Conservation (phyloP, 2,329 filamentous ascomycete genomes). For the Phialemonium atrogriseum region DNA sequence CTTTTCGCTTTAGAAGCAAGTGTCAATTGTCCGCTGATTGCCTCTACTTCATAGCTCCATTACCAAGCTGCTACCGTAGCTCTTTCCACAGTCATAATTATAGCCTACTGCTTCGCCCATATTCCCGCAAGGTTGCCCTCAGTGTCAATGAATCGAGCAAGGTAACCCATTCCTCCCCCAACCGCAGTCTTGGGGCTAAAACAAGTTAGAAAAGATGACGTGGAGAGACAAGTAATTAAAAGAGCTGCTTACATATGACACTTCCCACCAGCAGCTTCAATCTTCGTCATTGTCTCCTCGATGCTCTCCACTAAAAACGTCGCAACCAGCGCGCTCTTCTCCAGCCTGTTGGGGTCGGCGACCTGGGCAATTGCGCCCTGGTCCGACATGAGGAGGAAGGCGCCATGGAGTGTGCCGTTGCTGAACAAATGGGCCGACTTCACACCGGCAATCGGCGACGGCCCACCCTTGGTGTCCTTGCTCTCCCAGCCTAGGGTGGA, state of each 20-base stretch:
- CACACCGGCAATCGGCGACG: conserved; percentile 13
- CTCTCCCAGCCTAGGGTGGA: conserved; percentile 26
- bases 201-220: conserved; percentile 2
- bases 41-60: no score
- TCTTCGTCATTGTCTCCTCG: conserved; percentile 20
- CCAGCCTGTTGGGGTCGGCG: conserved; percentile 17
- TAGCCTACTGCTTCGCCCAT: no score
- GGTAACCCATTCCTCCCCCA: conserved; percentile 23
- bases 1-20: no score
- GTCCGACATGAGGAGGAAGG: conserved; percentile 24
- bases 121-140: conserved; percentile 23
- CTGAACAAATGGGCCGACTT: conserved; percentile 25
- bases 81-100: no score
- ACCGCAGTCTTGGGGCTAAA: conserved; percentile 26
- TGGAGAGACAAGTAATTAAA: neutral
- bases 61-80: no score
- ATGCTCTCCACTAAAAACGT: conserved; percentile 25
- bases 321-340: conserved; percentile 22
- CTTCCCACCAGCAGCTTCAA: conserved; percentile 21
- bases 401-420: conserved; percentile 24
- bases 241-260: conserved; percentile 25
- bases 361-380: conserved; percentile 20
- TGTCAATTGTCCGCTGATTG: no score
- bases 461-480: conserved; percentile 6
- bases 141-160: conserved; percentile 26